Evolutionary conservation across 371 early-diverging fungal species (phyloP), one percentile per base, ranked within the genome.

Genomic region (Syncephalastrum racemosum): DNA sequence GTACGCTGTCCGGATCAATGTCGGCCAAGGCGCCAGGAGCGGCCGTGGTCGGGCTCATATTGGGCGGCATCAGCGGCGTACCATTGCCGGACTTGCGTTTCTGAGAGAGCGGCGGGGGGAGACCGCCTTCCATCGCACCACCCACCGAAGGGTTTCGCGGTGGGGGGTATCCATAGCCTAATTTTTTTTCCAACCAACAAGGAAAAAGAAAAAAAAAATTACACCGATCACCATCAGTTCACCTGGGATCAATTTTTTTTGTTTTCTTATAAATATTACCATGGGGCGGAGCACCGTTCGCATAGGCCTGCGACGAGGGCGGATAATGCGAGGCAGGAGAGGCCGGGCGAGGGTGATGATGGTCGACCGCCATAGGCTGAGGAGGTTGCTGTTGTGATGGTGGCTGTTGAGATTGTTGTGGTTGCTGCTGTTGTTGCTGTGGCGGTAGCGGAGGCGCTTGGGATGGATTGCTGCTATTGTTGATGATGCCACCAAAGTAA

Each of bases 1-100:
- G 93, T 18, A 92, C 88, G 25, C 70, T 84, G 36, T 93, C 92
- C 2, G 89, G 89, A 62, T 93, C 93, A 50, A 94, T 80, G 62
- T 94, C 94, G 60, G 88, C 87, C 49, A 90, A 70, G 20, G 82
- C 80, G 23, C 80, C 80, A 39, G 72, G 62, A 19, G 46, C 58
- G 13, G 54, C 46, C 13, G 57, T 48, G 16, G 53, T 22, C 41
- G 53, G 53, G 10, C 50, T 50, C 13, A 52, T 36, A 39, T 41
- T 27, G 39, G 47, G 39, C 3, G 62, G 41, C 54, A 31, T 23
- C 6, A 19, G 23, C 24, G 43, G 46, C 39, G 25, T 48, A 25
- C 46, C 69, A 60, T 75, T 92, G 83, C 43, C 96, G 83, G 56
- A 96, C 91, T 57, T 89, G 82, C 61, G 85, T 90, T 68, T 98